phyloP scores from a whole-genome alignment of 805 yeast species.

The Saccharomyces eubayanus region DNA sequence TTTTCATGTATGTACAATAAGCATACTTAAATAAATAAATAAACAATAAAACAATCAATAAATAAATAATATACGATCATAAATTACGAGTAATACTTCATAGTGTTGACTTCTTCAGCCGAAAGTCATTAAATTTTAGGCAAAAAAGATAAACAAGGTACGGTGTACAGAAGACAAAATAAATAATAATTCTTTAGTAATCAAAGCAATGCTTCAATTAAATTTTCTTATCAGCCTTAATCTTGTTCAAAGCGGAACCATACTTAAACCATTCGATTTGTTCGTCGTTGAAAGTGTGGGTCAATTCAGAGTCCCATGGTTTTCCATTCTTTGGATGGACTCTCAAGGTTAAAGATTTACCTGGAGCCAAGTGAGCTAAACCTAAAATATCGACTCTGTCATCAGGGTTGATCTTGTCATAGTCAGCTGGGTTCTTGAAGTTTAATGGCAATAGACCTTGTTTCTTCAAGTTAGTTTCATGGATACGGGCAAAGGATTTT shows the following conservation, averaged over 20 bases:
- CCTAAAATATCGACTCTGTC: slow-evolving; percentile 87
- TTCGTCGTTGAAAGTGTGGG: slow-evolving; percentile 93
- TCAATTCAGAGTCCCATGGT: slow-evolving; percentile 82
- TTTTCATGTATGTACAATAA: background rate
- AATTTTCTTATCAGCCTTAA: slow-evolving; percentile 12
- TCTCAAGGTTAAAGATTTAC: slow-evolving; percentile 77
- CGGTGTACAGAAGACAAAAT: background rate
- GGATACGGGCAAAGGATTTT: slow-evolving; percentile 97
- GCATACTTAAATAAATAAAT: background rate
- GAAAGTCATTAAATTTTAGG: background rate
- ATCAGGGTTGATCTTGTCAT: slow-evolving; percentile 86
- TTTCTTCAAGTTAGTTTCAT: slow-evolving; percentile 98
- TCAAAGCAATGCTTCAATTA: background rate
- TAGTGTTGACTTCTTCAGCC: background rate
- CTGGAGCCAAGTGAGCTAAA: slow-evolving; percentile 80
- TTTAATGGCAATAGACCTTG: slow-evolving; percentile 97
- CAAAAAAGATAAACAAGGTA: background rate
- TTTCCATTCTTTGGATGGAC: slow-evolving; percentile 62
- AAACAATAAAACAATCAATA: background rate
- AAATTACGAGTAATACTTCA: background rate
- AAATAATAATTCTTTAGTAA: background rate
- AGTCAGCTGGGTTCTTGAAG: slow-evolving; percentile 81
- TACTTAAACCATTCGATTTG: slow-evolving; percentile 98
- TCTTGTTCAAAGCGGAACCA: slow-evolving; percentile 96
- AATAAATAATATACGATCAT: background rate